These are phyloP conservation scores for Leccinum pallidistipes DNA, from an alignment of 1,284 basidiomycete species.

Conservation along the genomic window DNA sequence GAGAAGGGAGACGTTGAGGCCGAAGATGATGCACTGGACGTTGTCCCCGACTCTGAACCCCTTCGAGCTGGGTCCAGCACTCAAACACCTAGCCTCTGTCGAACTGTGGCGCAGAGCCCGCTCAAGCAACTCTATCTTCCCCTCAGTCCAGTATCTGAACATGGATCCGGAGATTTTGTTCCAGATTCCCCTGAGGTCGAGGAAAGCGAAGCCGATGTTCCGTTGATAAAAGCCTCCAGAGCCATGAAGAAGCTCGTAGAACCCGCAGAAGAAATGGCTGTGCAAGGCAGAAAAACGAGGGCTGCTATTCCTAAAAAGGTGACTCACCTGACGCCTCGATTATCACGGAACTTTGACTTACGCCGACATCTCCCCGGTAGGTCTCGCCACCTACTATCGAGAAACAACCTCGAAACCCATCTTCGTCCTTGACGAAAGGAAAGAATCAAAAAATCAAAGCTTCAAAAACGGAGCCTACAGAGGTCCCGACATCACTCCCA, in stretches of 20 bases:
- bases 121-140: constrained; percentile 20
- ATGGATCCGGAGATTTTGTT: constrained; percentile 30
- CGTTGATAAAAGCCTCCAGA: constrained; percentile 34
- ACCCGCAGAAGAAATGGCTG: constrained; percentile 3
- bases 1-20: constrained; percentile 8
- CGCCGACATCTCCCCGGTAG: constrained; percentile 1
- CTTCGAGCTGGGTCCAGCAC: constrained; percentile 19
- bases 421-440: constrained; percentile 9
- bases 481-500: constrained; percentile 40
- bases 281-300: constrained; percentile 9
- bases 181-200: constrained; percentile 35
- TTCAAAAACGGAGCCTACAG: constrained; percentile 21
- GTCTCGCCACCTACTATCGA: constrained; percentile 1
- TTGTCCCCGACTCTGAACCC: constrained; percentile 62
- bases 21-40: constrained; percentile 36
- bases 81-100: constrained; percentile 8
- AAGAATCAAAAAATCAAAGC: constrained; percentile 12
- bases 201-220: constrained; percentile 39
- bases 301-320: constrained; percentile 21
- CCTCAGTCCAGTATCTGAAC: constrained; percentile 28
- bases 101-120: constrained; percentile 11
- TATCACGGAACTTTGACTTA: constrained; percentile 8
- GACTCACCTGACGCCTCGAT: not conserved
- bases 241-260: constrained; percentile 14
- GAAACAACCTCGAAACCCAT: constrained; percentile 12